These are phyloP conservation scores for Aspergillus tanneri DNA, from an alignment of 2,329 filamentous ascomycete species.

Conservation along the genomic window DNA sequence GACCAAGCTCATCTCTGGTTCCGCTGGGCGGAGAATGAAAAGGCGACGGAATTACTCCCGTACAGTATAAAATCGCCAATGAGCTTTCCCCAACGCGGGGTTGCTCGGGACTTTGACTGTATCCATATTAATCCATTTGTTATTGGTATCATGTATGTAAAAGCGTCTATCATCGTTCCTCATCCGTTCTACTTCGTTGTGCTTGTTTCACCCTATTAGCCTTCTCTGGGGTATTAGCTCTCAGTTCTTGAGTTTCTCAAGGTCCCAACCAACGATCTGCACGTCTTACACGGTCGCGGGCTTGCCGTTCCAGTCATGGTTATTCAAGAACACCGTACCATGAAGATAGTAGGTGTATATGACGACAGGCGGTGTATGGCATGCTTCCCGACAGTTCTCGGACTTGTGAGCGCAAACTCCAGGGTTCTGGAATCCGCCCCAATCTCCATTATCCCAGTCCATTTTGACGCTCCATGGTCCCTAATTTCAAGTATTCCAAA, in stretches of 20 bases:
- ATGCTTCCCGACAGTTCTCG: conserved; percentile 28
- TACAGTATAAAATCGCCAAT: too few relatives aligned
- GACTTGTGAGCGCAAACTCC: conserved; percentile 28
- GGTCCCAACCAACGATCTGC: conserved; percentile 27
- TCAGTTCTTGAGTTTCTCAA: conserved; percentile 25
- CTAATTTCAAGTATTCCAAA: conserved; percentile 28
- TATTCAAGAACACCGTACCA: conserved; percentile 24
- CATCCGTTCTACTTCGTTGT: conserved; percentile 16
- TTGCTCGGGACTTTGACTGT: too few relatives aligned
- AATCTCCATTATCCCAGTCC: conserved; percentile 40
- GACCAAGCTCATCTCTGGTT: too few relatives aligned
- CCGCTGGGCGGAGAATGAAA: too few relatives aligned
- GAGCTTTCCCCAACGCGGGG: too few relatives aligned
- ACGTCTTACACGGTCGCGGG: conserved; percentile 11
- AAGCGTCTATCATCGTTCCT: too few relatives aligned
- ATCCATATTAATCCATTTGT: too few relatives aligned
- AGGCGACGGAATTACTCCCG: too few relatives aligned
- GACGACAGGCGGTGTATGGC: conserved; percentile 24
- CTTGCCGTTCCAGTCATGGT: conserved; percentile 21
- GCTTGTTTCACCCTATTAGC: conserved; percentile 30
- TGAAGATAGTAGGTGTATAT: conserved; percentile 25
- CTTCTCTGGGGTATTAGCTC: conserved; percentile 12
- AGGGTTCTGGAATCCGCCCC: conserved; percentile 30
- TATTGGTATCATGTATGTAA: too few relatives aligned
- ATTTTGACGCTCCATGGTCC: conserved; percentile 16